Conservation (phyloP, 805 yeast species). For the Teunomyces atbi region DNA sequence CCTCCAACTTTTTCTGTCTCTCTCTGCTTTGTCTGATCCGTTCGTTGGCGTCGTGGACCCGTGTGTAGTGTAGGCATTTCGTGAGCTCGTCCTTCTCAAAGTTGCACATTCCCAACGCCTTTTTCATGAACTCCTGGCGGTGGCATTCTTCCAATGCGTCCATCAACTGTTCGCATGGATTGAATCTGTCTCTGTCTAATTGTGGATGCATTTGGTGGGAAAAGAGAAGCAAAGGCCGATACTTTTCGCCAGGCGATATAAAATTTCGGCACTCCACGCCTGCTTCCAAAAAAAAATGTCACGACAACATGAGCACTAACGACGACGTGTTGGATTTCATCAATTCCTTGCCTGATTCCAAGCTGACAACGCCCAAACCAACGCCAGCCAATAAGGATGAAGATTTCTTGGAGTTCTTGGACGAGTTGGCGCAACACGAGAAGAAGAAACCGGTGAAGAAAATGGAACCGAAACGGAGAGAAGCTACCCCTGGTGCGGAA, state of each 20-base stretch:
- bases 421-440: conserved; percentile 69
- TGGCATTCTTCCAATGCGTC: conserved; percentile 91
- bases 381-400: conserved; percentile 41
- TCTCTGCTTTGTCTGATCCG: conserved; percentile 53
- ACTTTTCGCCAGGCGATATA: too few relatives aligned
- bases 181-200: conserved; percentile 41
- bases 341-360: conserved; percentile 71
- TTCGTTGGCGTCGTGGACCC: conserved; percentile 60
- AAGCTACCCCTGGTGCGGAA: too few relatives aligned
- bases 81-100: conserved; percentile 76
- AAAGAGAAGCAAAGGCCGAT: neutral
- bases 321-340: conserved; percentile 79
- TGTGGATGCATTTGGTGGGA: conserved; percentile 48
- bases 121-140: conserved; percentile 59
- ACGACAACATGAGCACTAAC: conserved; percentile 33
- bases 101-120: conserved; percentile 82
- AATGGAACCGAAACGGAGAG: conserved; percentile 27
- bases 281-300: neutral
- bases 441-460: conserved; percentile 33
- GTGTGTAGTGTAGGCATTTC: conserved; percentile 75
- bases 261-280: neutral
- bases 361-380: conserved; percentile 30
- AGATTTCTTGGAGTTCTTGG: conserved; percentile 56
- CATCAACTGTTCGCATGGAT: conserved; percentile 73
- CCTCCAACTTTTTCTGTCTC: conserved; percentile 53